Conservation (phyloP, 371 early-diverging fungal species). For the Rhizopus stolonifer region DNA sequence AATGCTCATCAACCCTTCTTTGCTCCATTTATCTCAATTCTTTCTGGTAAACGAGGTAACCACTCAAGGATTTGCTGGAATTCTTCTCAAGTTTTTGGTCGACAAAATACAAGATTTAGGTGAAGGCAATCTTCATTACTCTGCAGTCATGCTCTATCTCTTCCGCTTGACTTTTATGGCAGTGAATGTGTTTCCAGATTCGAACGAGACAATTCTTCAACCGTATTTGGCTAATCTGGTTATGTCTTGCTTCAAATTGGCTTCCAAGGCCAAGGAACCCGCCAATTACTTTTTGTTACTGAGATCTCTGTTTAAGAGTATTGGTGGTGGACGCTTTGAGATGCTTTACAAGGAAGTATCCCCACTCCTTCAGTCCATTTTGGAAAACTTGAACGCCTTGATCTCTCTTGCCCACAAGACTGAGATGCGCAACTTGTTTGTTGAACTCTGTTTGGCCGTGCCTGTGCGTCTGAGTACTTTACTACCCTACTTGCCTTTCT, state of each 20-base stretch:
- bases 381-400: slow-evolving; percentile 86
- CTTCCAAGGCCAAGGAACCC: slow-evolving; percentile 81
- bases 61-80: slow-evolving; percentile 76
- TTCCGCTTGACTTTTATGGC: slow-evolving; percentile 95
- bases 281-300: slow-evolving; percentile 91
- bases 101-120: slow-evolving; percentile 86
- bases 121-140: slow-evolving; percentile 68
- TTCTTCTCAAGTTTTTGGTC: slow-evolving; percentile 76
- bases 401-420: slow-evolving; percentile 78
- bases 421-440: slow-evolving; percentile 84
- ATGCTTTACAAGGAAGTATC: slow-evolving; percentile 85
- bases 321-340: slow-evolving; percentile 68
- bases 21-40: slow-evolving; percentile 85
- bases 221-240: slow-evolving; percentile 91
- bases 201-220: slow-evolving; percentile 89
- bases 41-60: slow-evolving; percentile 81
- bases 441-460: slow-evolving; percentile 92
- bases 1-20: slow-evolving; percentile 77
- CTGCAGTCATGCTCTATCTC: slow-evolving; percentile 83
- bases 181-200: slow-evolving; percentile 90
- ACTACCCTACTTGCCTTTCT: slow-evolving; percentile 90
- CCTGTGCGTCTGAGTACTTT: slow-evolving; percentile 95
- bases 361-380: slow-evolving; percentile 85
- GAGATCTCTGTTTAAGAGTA: slow-evolving; percentile 86
- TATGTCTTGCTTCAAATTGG: slow-evolving; percentile 82